Evolutionary conservation across 2,329 filamentous ascomycete genomes (phyloP).

Genomic region (Aspergillus sp.): DNA sequence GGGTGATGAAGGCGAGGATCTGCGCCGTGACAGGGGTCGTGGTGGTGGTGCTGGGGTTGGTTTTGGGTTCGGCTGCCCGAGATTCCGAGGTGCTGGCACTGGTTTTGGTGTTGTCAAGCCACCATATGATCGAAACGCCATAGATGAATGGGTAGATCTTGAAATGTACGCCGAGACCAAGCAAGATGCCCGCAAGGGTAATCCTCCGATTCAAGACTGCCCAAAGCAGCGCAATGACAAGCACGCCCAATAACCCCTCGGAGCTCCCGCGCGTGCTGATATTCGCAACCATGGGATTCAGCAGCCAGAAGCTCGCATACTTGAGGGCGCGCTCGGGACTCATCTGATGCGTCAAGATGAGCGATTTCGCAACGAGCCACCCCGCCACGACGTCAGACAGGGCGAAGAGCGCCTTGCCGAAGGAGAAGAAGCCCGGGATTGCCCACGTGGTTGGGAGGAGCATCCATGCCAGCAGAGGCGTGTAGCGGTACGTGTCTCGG

Average conservation of each 20-base stretch:
- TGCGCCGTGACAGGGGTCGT: conserved; percentile 7
- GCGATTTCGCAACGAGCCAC: conserved; percentile 69
- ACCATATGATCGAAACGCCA: conserved; percentile 62
- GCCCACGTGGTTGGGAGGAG: conserved; percentile 75
- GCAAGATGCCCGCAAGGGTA: conserved; percentile 69
- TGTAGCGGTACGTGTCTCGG: conserved; percentile 95
- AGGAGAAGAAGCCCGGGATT: conserved; percentile 61
- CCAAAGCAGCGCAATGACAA: conserved; percentile 84
- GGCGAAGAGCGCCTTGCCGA: conserved; percentile 87
- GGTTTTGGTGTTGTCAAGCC: conserved; percentile 33
- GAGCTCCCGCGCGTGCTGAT: conserved; percentile 95
- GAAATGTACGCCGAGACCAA: conserved; percentile 89
- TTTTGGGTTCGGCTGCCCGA: conserved; percentile 14
- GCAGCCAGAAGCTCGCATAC: conserved; percentile 86
- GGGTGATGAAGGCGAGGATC: conserved; percentile 43
- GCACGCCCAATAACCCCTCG: conserved; percentile 83
- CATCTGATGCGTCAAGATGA: conserved; percentile 56
- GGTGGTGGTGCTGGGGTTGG: not conserved
- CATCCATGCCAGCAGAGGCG: conserved; percentile 89
- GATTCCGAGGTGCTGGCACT: conserved; percentile 7
- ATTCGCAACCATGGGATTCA: conserved; percentile 97
- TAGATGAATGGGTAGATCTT: conserved; percentile 99
- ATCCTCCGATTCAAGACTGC: conserved; percentile 70
- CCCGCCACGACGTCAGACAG: conserved; percentile 82
- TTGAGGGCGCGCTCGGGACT: conserved; percentile 63